Evolutionary conservation across 768 basidiomycete genomes (phyloP).

Genomic region (Mycena floridula): DNA sequence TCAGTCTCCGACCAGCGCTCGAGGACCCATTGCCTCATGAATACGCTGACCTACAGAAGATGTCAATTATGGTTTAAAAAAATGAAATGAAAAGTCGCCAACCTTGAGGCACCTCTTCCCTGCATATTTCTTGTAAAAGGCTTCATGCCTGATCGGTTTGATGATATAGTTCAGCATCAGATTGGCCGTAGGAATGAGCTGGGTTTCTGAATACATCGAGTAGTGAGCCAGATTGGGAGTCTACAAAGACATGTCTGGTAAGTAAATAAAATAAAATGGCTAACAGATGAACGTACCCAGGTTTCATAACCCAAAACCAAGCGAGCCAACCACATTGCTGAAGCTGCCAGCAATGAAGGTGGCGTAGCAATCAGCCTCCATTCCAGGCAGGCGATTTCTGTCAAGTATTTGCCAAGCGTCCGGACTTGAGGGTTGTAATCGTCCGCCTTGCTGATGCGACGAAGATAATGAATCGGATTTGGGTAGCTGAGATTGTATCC

Average conservation of each 20-base stretch:
- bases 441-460: slow-evolving; percentile 90
- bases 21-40: slow-evolving; percentile 81
- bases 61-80: slow-evolving; percentile 1
- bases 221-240: slow-evolving; percentile 84
- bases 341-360: slow-evolving; percentile 78
- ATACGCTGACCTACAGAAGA: slow-evolving; percentile 62
- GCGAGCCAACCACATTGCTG: slow-evolving; percentile 82
- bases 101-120: slow-evolving; percentile 83
- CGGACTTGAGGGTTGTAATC: slow-evolving; percentile 81
- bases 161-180: slow-evolving; percentile 86
- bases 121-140: slow-evolving; percentile 86
- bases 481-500: slow-evolving; percentile 85
- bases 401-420: slow-evolving; percentile 85
- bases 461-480: slow-evolving; percentile 83
- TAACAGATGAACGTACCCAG: slow-evolving; percentile 56
- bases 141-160: slow-evolving; percentile 63
- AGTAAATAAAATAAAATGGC: not conserved
- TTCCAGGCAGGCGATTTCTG: slow-evolving; percentile 83
- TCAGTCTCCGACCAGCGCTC: slow-evolving; percentile 63
- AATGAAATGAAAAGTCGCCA: slow-evolving; percentile 11
- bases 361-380: slow-evolving; percentile 67
- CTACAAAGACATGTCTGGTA: slow-evolving; percentile 34
- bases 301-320: slow-evolving; percentile 70
- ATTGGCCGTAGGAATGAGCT: slow-evolving; percentile 75
- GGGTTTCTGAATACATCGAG: slow-evolving; percentile 76